Evolutionary conservation across 768 basidiomycete species (phyloP).

Genomic region (Tylopilus rubrobrunneus): DNA sequence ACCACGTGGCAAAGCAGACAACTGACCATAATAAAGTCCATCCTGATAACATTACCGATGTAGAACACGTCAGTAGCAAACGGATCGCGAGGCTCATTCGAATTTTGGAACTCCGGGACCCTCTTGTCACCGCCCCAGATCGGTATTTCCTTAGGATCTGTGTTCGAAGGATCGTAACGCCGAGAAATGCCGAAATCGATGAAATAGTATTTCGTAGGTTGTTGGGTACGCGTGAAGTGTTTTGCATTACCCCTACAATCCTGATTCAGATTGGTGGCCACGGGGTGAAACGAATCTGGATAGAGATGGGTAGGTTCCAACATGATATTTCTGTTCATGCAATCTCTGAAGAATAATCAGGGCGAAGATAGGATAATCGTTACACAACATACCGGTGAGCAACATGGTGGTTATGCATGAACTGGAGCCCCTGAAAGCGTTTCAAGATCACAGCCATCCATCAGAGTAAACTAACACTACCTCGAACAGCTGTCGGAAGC

Average conservation of each 20-base stretch:
- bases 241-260: too few species aligned
- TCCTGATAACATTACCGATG: neutral
- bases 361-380: too few species aligned
- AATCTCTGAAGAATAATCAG: neutral
- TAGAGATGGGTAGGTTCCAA: neutral
- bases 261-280: too few species aligned
- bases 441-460: too few species aligned
- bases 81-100: neutral
- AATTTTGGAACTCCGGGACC: neutral
- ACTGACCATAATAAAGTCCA: neutral
- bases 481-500: too few species aligned
- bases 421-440: too few species aligned
- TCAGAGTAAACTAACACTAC: too few species aligned
- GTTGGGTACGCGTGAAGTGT: neutral
- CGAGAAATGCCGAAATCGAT: conserved; percentile 1
- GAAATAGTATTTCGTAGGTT: neutral
- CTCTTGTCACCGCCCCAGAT: neutral
- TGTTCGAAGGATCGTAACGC: neutral
- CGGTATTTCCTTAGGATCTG: neutral
- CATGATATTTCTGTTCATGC: neutral
- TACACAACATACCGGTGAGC: too few species aligned
- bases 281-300: too few species aligned
- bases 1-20: too few species aligned
- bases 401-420: too few species aligned
- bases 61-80: neutral